Percentiles rank a stretch among this genome's conserved stretches.
Evolutionary conservation across 2,329 filamentous ascomycete genomes (phyloP).

Genomic region (Lecanosticta acicola): DNA sequence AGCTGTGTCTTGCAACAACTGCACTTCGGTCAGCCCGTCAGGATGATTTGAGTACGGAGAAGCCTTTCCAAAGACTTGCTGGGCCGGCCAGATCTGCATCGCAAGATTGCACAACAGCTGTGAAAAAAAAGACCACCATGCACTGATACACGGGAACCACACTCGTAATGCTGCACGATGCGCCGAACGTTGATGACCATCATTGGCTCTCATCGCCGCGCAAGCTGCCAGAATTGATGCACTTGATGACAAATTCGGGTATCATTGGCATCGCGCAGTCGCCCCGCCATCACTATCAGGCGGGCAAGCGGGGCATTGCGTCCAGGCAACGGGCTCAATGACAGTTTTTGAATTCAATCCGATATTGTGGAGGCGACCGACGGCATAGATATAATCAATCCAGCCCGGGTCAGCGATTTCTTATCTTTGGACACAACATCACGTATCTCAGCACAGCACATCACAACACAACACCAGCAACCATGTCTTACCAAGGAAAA

Average conservation of each 20-base stretch:
- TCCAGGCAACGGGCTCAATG: neutral
- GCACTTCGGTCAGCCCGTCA: too few relatives aligned
- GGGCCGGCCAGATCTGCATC: neutral
- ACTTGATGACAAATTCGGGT: neutral
- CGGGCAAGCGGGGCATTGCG: neutral
- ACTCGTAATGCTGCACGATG: neutral
- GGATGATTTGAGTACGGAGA: too few relatives aligned
- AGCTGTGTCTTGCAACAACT: too few relatives aligned
- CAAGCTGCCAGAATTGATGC: neutral
- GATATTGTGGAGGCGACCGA: too few relatives aligned
- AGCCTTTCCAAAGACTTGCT: too few relatives aligned
- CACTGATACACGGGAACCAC: neutral
- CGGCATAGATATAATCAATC: too few relatives aligned
- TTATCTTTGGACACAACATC: neutral
- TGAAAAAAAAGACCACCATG: neutral
- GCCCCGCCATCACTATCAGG: too few relatives aligned
- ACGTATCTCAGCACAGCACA: neutral
- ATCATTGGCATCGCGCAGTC: too few relatives aligned
- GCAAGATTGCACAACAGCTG: neutral
- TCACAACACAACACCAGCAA: constrained; percentile 19
- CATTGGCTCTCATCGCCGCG: neutral
- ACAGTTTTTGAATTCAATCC: neutral
- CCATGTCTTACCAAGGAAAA: constrained; percentile 45
- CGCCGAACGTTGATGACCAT: too few relatives aligned
- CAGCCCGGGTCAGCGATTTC: too few relatives aligned